These are phyloP conservation scores for Diaporthe vexans DNA, from an alignment of 2,329 filamentous ascomycete species.

Conservation along the genomic window DNA sequence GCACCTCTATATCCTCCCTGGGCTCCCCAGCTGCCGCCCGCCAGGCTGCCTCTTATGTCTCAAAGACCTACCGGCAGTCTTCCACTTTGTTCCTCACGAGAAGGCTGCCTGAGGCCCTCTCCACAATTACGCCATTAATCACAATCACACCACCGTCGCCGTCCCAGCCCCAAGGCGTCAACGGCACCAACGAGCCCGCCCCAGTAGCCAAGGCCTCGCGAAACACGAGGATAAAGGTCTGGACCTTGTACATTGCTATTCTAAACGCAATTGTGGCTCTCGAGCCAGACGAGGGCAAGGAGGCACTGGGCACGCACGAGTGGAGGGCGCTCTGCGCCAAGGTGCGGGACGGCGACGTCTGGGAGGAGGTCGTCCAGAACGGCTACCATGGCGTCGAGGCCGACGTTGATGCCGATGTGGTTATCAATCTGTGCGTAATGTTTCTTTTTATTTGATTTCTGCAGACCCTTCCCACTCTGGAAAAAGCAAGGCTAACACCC, in stretches of 20 bases:
- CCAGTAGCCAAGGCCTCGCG: constrained; percentile 85
- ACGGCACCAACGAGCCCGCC: constrained; percentile 67
- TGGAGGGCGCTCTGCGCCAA: constrained; percentile 87
- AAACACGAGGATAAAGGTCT: constrained; percentile 91
- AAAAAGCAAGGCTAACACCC: constrained; percentile 44
- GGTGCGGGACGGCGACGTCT: constrained; percentile 90
- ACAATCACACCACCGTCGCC: constrained; percentile 60
- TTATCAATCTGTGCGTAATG: constrained; percentile 81
- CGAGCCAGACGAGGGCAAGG: constrained; percentile 90
- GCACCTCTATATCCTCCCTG: constrained; percentile 79
- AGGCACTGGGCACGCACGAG: constrained; percentile 85
- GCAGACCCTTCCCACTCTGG: constrained; percentile 3
- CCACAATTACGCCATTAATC: constrained; percentile 87
- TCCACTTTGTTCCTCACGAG: constrained; percentile 96
- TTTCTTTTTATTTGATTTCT: not conserved
- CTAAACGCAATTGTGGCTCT: constrained; percentile 92
- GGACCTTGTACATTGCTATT: constrained; percentile 96
- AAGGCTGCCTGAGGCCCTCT: constrained; percentile 89
- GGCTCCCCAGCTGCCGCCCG: constrained; percentile 72
- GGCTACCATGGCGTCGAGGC: constrained; percentile 92
- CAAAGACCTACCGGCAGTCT: constrained; percentile 93
- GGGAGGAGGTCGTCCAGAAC: constrained; percentile 90
- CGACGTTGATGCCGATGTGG: constrained; percentile 93
- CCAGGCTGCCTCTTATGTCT: constrained; percentile 79
- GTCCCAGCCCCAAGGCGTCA: constrained; percentile 58